These are phyloP conservation scores for Stygiomarasmius scandens DNA, from an alignment of 1,284 basidiomycete genomes.

Conservation along the genomic window DNA sequence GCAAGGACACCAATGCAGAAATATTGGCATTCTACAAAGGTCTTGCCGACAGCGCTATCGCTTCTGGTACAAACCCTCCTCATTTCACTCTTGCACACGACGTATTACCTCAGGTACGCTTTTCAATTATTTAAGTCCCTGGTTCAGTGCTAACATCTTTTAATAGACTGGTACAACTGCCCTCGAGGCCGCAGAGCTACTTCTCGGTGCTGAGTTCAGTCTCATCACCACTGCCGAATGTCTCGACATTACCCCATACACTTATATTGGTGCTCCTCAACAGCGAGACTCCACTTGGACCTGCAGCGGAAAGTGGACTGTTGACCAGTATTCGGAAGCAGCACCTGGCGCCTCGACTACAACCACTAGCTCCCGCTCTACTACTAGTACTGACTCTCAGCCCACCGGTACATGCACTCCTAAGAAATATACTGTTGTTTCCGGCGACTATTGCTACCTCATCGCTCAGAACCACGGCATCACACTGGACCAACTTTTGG, in stretches of 20 bases:
- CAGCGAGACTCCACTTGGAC: not conserved
- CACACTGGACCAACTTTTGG: slow-evolving; percentile 3
- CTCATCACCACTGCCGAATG: not conserved
- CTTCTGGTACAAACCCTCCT: not conserved
- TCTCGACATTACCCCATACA: not conserved
- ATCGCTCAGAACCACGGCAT: slow-evolving; percentile 5
- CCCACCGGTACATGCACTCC: not conserved
- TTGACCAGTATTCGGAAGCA: not conserved
- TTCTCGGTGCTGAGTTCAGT: not conserved
- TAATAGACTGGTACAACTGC: not conserved
- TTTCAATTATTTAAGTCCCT: not conserved
- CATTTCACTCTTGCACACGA: not conserved
- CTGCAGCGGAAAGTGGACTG: not conserved
- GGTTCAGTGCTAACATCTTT: not conserved
- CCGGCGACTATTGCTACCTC: not conserved
- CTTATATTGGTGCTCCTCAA: not conserved
- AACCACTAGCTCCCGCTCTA: not conserved
- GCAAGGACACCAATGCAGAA: not conserved
- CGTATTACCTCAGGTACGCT: not conserved
- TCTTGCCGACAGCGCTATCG: not conserved
- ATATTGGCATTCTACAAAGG: not conserved
- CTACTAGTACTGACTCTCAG: not conserved
- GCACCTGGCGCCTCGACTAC: not conserved
- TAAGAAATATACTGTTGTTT: not conserved
- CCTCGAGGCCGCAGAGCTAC: not conserved